Evolutionary conservation across 164 flowering plant species (phyloP).

Genomic region (Brasenia schreberi): DNA sequence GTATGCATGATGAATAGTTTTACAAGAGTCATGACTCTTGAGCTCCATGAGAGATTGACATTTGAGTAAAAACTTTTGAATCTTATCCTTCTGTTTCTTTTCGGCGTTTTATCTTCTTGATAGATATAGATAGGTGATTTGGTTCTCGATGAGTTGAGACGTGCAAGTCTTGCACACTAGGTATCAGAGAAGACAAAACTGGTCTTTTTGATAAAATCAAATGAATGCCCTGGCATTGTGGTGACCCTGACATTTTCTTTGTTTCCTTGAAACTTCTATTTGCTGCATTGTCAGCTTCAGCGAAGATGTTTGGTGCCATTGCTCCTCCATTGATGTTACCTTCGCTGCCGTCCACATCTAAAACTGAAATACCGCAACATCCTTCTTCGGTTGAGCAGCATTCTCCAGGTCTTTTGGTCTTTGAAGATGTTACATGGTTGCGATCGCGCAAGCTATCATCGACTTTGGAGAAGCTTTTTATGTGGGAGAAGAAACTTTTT

Average conservation of each 20-base stretch:
- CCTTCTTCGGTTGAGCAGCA: slow-evolving; percentile 22
- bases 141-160: too few species aligned
- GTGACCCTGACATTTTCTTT: background rate
- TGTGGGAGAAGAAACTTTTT: slow-evolving; percentile 95
- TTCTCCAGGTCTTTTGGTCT: slow-evolving; percentile 22
- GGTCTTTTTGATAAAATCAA: too few species aligned
- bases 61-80: too few species aligned
- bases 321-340: slow-evolving; percentile 43
- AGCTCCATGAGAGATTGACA: too few species aligned
- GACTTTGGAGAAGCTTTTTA: slow-evolving; percentile 62
- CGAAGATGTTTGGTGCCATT: slow-evolving; percentile 68
- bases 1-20: too few species aligned
- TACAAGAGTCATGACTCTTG: too few species aligned
- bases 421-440: slow-evolving; percentile 32
- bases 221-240: background rate
- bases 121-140: too few species aligned
- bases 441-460: slow-evolving; percentile 53
- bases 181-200: too few species aligned
- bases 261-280: background rate
- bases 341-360: slow-evolving; percentile 52
- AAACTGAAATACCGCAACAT: slow-evolving; percentile 17
- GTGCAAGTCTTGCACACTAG: too few species aligned
- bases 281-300: slow-evolving; percentile 34
- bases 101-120: too few species aligned
- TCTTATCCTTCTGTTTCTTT: too few species aligned